phyloP scores from a whole-genome alignment of 2,329 filamentous ascomycete genomes.

The Talaromyces atroroseus region DNA sequence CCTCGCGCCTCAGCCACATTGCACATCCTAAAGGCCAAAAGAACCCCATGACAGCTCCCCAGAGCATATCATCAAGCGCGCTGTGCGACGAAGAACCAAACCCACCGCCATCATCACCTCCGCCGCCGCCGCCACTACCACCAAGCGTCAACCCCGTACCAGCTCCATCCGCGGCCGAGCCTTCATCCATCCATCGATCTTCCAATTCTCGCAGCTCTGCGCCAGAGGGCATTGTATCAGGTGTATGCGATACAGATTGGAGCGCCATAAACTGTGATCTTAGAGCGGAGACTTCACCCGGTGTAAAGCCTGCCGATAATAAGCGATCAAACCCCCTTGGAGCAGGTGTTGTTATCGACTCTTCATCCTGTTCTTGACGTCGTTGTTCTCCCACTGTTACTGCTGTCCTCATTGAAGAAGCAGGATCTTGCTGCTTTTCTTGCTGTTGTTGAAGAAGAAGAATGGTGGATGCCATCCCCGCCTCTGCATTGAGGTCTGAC shows the following conservation, averaged over 20 bases:
- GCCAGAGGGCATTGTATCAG: slow-evolving; percentile 80
- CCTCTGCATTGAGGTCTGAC: slow-evolving; percentile 65
- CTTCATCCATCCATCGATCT: slow-evolving; percentile 81
- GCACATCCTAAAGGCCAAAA: slow-evolving; percentile 87
- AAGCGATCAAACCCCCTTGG: slow-evolving; percentile 86
- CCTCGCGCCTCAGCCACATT: slow-evolving; percentile 78
- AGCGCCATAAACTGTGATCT: slow-evolving; percentile 85
- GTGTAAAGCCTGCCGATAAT: slow-evolving; percentile 71
- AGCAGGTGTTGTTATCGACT: slow-evolving; percentile 42
- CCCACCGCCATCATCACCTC: slow-evolving; percentile 39
- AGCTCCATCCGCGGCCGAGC: slow-evolving; percentile 42
- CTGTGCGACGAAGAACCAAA: slow-evolving; percentile 40
- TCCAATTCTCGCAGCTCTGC: slow-evolving; percentile 71
- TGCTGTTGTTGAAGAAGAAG: slow-evolving; percentile 14
- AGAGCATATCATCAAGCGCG: slow-evolving; percentile 77
- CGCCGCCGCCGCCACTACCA: slow-evolving; percentile 32
- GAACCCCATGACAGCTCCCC: slow-evolving; percentile 86
- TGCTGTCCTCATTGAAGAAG: neutral
- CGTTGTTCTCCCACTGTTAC: neutral
- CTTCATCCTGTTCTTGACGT: slow-evolving; percentile 5
- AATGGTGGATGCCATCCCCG: slow-evolving; percentile 30
- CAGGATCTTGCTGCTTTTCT: slow-evolving; percentile 4
- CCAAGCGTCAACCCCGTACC: slow-evolving; percentile 22
- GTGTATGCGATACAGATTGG: slow-evolving; percentile 74
- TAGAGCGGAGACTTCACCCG: slow-evolving; percentile 75